phyloP scores from a whole-genome alignment of 495 filamentous ascomycete genomes.

The Penicillium canescens region DNA sequence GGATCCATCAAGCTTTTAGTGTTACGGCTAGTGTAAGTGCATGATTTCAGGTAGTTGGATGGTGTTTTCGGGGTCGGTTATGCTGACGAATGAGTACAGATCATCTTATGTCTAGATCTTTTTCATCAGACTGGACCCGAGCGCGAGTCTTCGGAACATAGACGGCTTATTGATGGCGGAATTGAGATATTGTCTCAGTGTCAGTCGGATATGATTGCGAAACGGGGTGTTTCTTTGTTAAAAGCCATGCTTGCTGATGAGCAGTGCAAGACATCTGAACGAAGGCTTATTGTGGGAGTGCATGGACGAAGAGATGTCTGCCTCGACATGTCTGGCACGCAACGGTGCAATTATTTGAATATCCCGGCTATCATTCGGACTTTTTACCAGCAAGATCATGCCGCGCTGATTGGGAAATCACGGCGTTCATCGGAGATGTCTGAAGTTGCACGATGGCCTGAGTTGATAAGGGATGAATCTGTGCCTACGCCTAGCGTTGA shows the following conservation, averaged over 20 bases:
- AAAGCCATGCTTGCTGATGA: slow-evolving; percentile 25
- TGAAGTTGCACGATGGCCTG: slow-evolving; percentile 7
- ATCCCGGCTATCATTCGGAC: slow-evolving; percentile 17
- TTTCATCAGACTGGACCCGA: slow-evolving; percentile 34
- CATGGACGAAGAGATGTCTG: neutral
- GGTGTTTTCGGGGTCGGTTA: neutral
- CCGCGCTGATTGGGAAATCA: neutral
- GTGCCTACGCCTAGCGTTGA: slow-evolving; percentile 4
- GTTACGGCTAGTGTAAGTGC: slow-evolving; percentile 28
- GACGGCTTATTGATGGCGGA: slow-evolving; percentile 32
- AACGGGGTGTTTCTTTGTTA: slow-evolving; percentile 28
- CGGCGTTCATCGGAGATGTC: neutral
- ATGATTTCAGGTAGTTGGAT: neutral
- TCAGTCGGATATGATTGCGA: slow-evolving; percentile 36
- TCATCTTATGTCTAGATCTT: slow-evolving; percentile 43
- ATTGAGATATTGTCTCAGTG: slow-evolving; percentile 27
- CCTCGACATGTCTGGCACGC: neutral
- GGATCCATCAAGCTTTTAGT: slow-evolving; percentile 39
- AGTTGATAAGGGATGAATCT: slow-evolving; percentile 1
- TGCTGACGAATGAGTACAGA: slow-evolving; percentile 12
- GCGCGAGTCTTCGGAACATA: slow-evolving; percentile 33
- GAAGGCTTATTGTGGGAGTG: neutral
- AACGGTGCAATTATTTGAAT: neutral
- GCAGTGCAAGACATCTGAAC: slow-evolving; percentile 1
- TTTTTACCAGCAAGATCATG: slow-evolving; percentile 18